Conservation (phyloP, 371 early-diverging fungal species). For the Mucor plumbeus region DNA sequence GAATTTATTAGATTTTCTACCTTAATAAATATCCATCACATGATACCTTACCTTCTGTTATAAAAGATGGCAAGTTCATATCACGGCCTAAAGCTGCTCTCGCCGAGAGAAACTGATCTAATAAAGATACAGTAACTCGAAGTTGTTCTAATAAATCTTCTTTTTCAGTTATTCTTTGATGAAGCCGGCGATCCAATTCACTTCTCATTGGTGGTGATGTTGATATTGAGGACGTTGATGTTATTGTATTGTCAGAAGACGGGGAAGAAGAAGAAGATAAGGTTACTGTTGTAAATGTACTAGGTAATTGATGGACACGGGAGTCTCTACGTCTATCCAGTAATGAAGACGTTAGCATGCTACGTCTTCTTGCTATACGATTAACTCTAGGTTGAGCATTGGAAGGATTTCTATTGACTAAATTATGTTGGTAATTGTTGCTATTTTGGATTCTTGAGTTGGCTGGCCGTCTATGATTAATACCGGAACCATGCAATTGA, state of each 20-base stretch:
- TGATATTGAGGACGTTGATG: background rate
- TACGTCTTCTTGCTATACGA: conserved; percentile 23
- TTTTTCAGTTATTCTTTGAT: conserved; percentile 38
- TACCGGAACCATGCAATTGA: conserved; percentile 2
- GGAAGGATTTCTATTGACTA: background rate
- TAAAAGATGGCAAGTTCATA: conserved; percentile 31
- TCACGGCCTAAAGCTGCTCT: conserved; percentile 35
- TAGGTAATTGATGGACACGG: conserved; percentile 5
- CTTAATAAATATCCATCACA: background rate
- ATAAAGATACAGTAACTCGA: conserved; percentile 35
- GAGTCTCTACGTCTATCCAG: conserved; percentile 23
- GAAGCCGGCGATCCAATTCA: conserved; percentile 37
- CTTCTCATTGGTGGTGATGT: conserved; percentile 17
- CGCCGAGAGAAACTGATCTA: conserved; percentile 45
- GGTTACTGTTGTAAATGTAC: background rate
- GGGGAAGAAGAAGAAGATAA: background rate
- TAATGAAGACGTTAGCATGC: conserved; percentile 20
- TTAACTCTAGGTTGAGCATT: conserved; percentile 1
- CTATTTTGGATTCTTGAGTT: conserved; percentile 1
- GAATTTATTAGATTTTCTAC: background rate
- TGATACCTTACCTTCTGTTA: conserved; percentile 33
- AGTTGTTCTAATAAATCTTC: conserved; percentile 44
- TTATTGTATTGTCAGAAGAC: background rate
- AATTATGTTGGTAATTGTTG: conserved; percentile 1
- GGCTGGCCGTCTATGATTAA: background rate